Conservation (phyloP, 2,329 filamentous ascomycete genomes). For the Colletotrichum sidae region DNA sequence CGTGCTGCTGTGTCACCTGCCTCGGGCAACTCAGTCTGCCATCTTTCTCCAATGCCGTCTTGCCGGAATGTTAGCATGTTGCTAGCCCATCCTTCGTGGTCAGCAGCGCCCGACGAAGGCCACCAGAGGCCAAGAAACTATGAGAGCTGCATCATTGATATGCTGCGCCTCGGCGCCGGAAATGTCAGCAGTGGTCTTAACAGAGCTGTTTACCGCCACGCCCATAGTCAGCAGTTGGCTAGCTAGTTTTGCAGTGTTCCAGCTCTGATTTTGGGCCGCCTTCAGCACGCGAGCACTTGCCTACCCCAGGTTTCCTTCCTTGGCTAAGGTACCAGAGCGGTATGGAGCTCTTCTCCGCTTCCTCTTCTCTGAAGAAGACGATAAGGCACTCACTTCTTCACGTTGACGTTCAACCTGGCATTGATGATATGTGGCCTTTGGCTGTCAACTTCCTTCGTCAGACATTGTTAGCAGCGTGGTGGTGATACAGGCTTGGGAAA, state of each 20-base stretch:
- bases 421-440: too few species aligned
- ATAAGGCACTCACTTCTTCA: too few species aligned
- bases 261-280: not conserved
- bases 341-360: too few species aligned
- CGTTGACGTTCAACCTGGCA: too few species aligned
- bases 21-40: conserved; percentile 1
- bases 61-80: not conserved
- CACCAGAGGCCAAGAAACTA: not conserved
- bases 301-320: not conserved
- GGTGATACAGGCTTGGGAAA: too few species aligned
- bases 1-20: not conserved
- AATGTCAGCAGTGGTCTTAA: conserved; percentile 2
- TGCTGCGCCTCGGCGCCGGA: conserved; percentile 19
- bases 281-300: not conserved
- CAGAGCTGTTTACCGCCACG: not conserved
- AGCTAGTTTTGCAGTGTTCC: too few species aligned
- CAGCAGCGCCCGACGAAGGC: conserved; percentile 17
- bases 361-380: too few species aligned
- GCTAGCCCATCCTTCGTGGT: not conserved
- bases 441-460: too few species aligned
- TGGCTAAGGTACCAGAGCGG: not conserved
- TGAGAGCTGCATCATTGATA: conserved; percentile 9
- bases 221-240: too few species aligned
- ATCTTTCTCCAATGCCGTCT: not conserved
- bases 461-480: too few species aligned